Evolutionary conservation across 495 filamentous ascomycete species (phyloP).

Genomic region (Corynascus novoguineensis): DNA sequence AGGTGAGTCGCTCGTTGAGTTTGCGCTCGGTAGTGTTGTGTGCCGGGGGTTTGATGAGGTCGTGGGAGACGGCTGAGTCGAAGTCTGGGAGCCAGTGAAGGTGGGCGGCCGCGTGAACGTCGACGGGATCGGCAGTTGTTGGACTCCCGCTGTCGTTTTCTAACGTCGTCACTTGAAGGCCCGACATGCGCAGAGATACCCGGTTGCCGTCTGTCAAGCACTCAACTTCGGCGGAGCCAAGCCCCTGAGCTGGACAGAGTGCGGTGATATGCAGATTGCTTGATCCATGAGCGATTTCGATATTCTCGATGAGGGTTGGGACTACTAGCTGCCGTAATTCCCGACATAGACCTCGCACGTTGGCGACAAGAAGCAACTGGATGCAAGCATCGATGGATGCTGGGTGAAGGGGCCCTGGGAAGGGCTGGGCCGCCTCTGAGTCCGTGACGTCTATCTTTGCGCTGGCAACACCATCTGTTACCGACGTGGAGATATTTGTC

Average conservation of each 20-base stretch:
- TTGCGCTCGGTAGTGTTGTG: slow-evolving; percentile 10
- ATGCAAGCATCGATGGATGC: slow-evolving; percentile 40
- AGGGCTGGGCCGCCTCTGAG: slow-evolving; percentile 14
- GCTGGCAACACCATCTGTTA: slow-evolving; percentile 18
- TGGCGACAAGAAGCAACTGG: slow-evolving; percentile 26
- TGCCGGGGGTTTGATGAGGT: slow-evolving; percentile 18
- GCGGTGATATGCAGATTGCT: slow-evolving; percentile 13
- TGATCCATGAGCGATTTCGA: slow-evolving; percentile 25
- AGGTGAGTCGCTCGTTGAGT: slow-evolving; percentile 25
- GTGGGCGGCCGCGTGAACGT: slow-evolving; percentile 28
- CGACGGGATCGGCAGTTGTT: not conserved
- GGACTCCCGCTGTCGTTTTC: slow-evolving; percentile 18
- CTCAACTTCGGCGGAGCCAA: not conserved
- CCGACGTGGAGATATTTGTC: slow-evolving; percentile 28
- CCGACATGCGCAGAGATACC: not conserved
- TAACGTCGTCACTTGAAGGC: slow-evolving; percentile 21
- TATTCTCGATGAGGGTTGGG: slow-evolving; percentile 35
- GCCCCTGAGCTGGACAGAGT: not conserved
- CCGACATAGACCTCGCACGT: slow-evolving; percentile 25
- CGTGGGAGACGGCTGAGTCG: slow-evolving; percentile 27
- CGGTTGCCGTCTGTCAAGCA: not conserved
- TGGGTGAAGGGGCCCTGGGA: slow-evolving; percentile 34
- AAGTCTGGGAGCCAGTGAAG: slow-evolving; percentile 34
- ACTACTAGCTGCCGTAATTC: slow-evolving; percentile 29
- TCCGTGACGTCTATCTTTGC: not conserved